Percentiles rank a stretch among this genome's conserved stretches.
Conservation (phyloP, 2,329 filamentous ascomycete genomes). For the Xylariaceae sp. region DNA sequence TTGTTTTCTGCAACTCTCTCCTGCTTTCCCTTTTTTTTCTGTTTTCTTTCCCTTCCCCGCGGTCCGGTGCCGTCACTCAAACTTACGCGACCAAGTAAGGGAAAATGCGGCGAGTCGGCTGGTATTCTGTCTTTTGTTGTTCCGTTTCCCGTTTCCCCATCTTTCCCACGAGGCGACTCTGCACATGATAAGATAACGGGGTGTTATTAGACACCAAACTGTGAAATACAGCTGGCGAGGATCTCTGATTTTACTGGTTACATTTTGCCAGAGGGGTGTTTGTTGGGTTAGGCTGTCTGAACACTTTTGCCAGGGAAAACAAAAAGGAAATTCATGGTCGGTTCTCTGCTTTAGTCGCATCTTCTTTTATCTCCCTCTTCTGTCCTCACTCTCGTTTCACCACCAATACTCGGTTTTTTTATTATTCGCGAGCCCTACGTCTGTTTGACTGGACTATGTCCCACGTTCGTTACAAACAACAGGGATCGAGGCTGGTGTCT, state of each 20-base stretch:
- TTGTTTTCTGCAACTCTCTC: constrained; percentile 3
- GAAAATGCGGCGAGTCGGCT: too few relatives aligned
- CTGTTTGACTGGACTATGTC: too few relatives aligned
- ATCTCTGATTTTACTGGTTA: background rate
- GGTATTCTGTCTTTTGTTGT: constrained; percentile 3
- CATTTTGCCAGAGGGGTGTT: background rate
- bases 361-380: background rate
- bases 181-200: background rate
- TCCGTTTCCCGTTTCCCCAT: constrained; percentile 1
- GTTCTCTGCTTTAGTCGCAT: constrained; percentile 11
- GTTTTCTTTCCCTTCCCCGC: constrained; percentile 8
- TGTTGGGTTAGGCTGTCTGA: constrained; percentile 17
- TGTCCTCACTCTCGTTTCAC: constrained; percentile 5
- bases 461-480: too few relatives aligned
- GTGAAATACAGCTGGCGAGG: background rate
- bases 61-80: too few relatives aligned
- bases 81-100: too few relatives aligned
- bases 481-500: too few relatives aligned
- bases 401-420: too few relatives aligned
- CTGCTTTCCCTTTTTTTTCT: constrained; percentile 6
- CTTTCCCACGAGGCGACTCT: background rate
- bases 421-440: too few relatives aligned
- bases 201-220: background rate
- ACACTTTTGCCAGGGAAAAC: constrained; percentile 7
- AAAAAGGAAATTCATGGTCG: constrained; percentile 10